Evolutionary conservation across 1,284 basidiomycete species (phyloP), one percentile per base, ranked within the genome.

Genomic region (Irpex sp.): DNA sequence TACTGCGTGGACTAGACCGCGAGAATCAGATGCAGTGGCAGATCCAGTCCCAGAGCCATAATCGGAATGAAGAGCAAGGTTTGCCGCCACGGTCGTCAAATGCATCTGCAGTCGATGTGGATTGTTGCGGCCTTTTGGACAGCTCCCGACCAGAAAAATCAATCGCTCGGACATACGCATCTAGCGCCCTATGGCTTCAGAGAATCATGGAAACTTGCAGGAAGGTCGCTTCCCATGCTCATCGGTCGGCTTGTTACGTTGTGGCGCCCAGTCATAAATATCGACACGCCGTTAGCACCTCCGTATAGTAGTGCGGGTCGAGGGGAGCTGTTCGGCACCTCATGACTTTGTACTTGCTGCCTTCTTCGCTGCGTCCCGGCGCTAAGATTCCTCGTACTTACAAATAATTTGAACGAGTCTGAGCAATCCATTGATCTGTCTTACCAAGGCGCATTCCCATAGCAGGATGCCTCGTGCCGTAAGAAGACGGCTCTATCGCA

Each of bases 341-440:
- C 53, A 17, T 55, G 53, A 35, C 33, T 9, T 9, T 15, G 53
- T 43, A 50, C 21, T 21, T 55, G 26, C 53, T 8, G 15, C 11
- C 9, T 21, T 55, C 33, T 35, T 55, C 13, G 53, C 21, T 33
- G 53, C 53, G n/a, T 55, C 53, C 7, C n/a, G 53, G 11, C 17
- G 21, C 53, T 55, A 26, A 17, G 53, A 55, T 55, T 26, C 21
- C 7, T 7, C 53, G 19, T 55, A 55, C 49, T 55, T 55, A 55
- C 53, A 26, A 55, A 55, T 26, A 33, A 21, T 11, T 15, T 55
- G 53, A 55, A 55, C 53, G 33, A 55, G 53, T 35, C 53, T 55
- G 53, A 55, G 53, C 53, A 55, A 55, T 55, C 53, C 53, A 55
- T 33, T 55, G 53, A 55, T 55, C 21, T 55, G 31, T 35, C 53